A percentile compares a stretch with the other conserved stretches of the same genome.
These are phyloP conservation scores for Quercus mongolica DNA, from an alignment of 306 rosid species.

Conservation along the genomic window DNA sequence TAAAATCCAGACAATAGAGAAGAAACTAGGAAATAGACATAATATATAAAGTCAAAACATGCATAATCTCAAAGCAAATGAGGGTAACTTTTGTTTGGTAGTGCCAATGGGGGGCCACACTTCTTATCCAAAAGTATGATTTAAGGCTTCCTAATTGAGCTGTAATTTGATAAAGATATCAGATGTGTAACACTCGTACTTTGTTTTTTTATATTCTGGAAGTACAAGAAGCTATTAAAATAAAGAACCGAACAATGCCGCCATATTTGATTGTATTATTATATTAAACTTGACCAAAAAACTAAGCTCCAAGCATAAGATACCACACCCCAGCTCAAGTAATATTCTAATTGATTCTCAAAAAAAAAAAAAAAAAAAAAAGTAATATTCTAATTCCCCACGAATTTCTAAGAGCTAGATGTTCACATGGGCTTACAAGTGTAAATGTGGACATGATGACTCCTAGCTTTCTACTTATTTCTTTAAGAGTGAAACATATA, in stretches of 20 bases:
- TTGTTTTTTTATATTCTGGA: not conserved
- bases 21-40: not conserved
- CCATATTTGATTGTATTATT: not conserved
- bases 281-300: constrained; percentile 4
- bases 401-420: constrained; percentile 17
- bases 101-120: not conserved
- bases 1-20: not conserved
- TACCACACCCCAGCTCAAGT: not conserved
- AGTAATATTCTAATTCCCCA: constrained; percentile 26
- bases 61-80: too few relatives aligned
- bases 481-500: constrained; percentile 10
- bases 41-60: not conserved
- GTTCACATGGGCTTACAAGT: constrained; percentile 38
- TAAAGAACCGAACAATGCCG: not conserved
- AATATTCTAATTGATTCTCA: constrained; percentile 26
- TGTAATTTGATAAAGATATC: not conserved
- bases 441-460: constrained; percentile 18
- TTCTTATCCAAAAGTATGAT: not conserved
- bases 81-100: too few relatives aligned
- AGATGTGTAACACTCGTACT: not conserved
- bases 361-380: too few relatives aligned
- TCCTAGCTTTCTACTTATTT: constrained; percentile 2
- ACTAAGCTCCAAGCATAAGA: constrained; percentile 13
- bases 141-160: not conserved
- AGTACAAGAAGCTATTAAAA: not conserved